phyloP scores from a whole-genome alignment of 495 filamentous ascomycete genomes.

The Thermothielavioides terrestris region DNA sequence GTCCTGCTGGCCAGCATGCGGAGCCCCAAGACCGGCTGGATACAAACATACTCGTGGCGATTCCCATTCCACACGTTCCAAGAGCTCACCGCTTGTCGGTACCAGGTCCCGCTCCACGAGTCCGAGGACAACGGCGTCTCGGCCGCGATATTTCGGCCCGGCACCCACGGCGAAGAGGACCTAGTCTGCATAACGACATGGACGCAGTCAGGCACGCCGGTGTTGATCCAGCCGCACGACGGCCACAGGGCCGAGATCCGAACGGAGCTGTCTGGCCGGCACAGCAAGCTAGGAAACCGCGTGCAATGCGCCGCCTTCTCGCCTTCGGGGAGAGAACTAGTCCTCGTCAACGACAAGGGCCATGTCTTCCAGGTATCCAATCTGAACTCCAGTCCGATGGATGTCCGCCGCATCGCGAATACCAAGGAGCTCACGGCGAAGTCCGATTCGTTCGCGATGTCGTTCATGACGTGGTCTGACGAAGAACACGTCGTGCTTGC shows the following conservation, averaged over 20 bases:
- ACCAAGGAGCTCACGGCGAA: constrained; percentile 26
- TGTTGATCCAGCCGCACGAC: constrained; percentile 29
- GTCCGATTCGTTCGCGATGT: constrained; percentile 26
- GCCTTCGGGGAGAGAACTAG: constrained; percentile 23
- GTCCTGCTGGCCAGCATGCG: constrained; percentile 29
- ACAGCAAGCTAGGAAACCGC: constrained; percentile 25
- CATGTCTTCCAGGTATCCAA: constrained; percentile 28
- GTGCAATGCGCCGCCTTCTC: constrained; percentile 32
- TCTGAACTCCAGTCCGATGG: constrained; percentile 27
- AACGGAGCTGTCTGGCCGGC: constrained; percentile 16
- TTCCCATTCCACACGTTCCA: constrained; percentile 27
- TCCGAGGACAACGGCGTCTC: constrained; percentile 31
- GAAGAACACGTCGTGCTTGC: constrained; percentile 29
- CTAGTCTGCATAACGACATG: constrained; percentile 31
- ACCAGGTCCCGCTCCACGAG: constrained; percentile 29
- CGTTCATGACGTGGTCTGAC: constrained; percentile 25
- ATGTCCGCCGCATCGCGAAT: constrained; percentile 20
- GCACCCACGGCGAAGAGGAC: constrained; percentile 18
- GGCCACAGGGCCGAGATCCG: constrained; percentile 26
- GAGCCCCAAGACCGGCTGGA: constrained; percentile 22
- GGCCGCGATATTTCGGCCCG: constrained; percentile 24
- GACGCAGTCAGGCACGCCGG: constrained; percentile 30
- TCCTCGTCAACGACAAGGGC: constrained; percentile 32
- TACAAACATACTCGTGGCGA: constrained; percentile 26
- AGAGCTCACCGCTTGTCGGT: constrained; percentile 26